These are phyloP conservation scores for Rhytidhysteron rufulum DNA, from an alignment of 2,329 filamentous ascomycete species.

Conservation along the genomic window DNA sequence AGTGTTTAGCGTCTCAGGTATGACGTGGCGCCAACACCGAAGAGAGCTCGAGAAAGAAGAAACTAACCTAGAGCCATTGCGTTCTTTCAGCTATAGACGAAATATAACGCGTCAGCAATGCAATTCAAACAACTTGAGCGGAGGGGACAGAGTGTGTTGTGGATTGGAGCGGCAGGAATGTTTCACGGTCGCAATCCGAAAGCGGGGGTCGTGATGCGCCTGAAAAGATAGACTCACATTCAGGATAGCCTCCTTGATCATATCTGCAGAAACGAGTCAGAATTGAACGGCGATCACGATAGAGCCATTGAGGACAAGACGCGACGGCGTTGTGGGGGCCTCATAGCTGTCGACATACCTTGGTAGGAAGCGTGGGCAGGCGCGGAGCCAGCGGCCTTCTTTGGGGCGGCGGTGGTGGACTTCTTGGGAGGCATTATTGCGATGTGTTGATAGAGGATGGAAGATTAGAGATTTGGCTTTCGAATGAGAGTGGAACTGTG, in stretches of 20 bases:
- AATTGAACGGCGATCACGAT: constrained; percentile 50
- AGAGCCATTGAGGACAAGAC: constrained; percentile 30
- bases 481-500: constrained; percentile 25
- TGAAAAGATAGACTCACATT: constrained; percentile 58
- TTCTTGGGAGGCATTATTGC: constrained; percentile 64
- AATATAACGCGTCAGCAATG: constrained; percentile 48
- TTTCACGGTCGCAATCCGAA: constrained; percentile 30
- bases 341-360: constrained; percentile 50
- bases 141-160: constrained; percentile 16
- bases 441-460: constrained; percentile 20
- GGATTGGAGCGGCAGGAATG: constrained; percentile 26
- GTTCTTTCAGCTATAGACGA: constrained; percentile 61
- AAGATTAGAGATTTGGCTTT: constrained; percentile 25
- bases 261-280: constrained; percentile 57
- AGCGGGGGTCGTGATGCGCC: constrained; percentile 45
- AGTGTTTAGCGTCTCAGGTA: constrained; percentile 19
- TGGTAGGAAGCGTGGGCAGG: constrained; percentile 62
- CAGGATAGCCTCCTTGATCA: constrained; percentile 70
- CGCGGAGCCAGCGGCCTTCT: constrained; percentile 54
- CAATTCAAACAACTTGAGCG: constrained; percentile 8
- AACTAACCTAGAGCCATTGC: constrained; percentile 66
- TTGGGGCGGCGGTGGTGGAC: constrained; percentile 50
- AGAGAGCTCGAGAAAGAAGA: constrained; percentile 17
- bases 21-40: constrained; percentile 22
- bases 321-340: constrained; percentile 47